phyloP scores from a whole-genome alignment of 371 early-diverging fungal genomes.

The Mucor racemosus region DNA sequence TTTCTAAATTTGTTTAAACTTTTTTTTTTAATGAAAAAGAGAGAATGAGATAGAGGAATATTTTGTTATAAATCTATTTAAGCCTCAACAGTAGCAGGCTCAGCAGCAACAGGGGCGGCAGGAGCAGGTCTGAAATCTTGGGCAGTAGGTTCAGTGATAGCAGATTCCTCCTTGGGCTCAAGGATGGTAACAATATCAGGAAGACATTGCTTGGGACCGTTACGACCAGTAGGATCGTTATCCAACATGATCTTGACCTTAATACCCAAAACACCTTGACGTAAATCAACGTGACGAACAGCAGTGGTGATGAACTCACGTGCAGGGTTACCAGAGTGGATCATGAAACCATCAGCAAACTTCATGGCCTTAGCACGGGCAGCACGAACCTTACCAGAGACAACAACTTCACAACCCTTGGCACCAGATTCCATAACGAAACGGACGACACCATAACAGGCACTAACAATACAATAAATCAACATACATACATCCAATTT shows the following conservation, averaged over 20 bases:
- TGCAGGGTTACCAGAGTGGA: constrained; percentile 99
- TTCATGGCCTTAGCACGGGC: constrained; percentile 99
- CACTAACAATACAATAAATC: constrained; percentile 51
- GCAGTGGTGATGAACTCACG: constrained; percentile 98
- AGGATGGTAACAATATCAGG: constrained; percentile 98
- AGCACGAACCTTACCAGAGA: constrained; percentile 99
- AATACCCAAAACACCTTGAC: constrained; percentile 99
- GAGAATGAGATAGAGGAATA: background rate
- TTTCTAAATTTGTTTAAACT: background rate
- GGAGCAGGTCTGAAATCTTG: constrained; percentile 72
- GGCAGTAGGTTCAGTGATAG: constrained; percentile 76
- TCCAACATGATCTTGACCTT: constrained; percentile 99
- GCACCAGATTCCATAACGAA: constrained; percentile 99
- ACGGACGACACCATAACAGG: constrained; percentile 98
- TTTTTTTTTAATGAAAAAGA: constrained; percentile 2
- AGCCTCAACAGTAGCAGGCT: constrained; percentile 21
- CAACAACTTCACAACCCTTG: constrained; percentile 99
- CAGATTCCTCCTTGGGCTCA: constrained; percentile 86
- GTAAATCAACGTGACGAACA: constrained; percentile 97
- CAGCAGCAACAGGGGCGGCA: constrained; percentile 31
- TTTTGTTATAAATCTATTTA: constrained; percentile 6
- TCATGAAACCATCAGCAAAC: constrained; percentile 99
- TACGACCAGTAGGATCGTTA: constrained; percentile 95
- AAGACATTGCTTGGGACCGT: constrained; percentile 96
- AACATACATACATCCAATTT: background rate